phyloP scores from a whole-genome alignment of 202 grass and related monocot species.

The Zizania palustris region DNA sequence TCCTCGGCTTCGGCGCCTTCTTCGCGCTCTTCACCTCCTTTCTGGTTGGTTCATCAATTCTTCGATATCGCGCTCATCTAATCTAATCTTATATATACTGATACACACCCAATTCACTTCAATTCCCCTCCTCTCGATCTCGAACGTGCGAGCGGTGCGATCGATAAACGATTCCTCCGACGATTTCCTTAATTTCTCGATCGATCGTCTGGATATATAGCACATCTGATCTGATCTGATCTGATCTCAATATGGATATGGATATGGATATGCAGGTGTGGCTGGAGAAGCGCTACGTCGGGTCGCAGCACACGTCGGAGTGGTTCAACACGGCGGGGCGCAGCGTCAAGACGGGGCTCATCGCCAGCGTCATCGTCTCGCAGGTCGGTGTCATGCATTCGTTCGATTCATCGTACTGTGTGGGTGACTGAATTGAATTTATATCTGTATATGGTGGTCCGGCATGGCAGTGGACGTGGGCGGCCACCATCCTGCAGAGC shows the following conservation, averaged over 20 bases:
- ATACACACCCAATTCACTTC: not conserved
- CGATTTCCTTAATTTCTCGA: too few species aligned
- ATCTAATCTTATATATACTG: too few species aligned
- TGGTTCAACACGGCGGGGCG: constrained; percentile 98
- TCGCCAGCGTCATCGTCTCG: constrained; percentile 93
- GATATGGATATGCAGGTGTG: constrained; percentile 54
- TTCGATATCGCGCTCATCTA: not conserved
- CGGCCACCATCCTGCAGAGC: constrained; percentile 94
- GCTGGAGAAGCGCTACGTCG: constrained; percentile 86
- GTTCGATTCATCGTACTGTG: too few species aligned
- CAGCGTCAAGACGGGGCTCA: constrained; percentile 91
- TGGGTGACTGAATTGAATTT: too few species aligned
- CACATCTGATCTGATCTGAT: not conserved
- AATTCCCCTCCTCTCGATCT: not conserved
- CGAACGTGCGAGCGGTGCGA: not conserved
- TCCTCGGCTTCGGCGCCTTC: constrained; percentile 83
- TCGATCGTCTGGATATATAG: too few species aligned
- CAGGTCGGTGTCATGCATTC: constrained; percentile 46
- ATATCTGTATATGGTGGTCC: too few species aligned
- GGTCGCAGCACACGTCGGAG: constrained; percentile 78
- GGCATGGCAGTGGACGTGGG: constrained; percentile 77
- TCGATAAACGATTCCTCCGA: too few species aligned
- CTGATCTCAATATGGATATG: not conserved
- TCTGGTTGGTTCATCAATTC: constrained; percentile 40
- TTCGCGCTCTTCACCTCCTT: constrained; percentile 91